These are phyloP conservation scores for Periconia digitata DNA, from an alignment of 2,329 filamentous ascomycete species.

Conservation along the genomic window DNA sequence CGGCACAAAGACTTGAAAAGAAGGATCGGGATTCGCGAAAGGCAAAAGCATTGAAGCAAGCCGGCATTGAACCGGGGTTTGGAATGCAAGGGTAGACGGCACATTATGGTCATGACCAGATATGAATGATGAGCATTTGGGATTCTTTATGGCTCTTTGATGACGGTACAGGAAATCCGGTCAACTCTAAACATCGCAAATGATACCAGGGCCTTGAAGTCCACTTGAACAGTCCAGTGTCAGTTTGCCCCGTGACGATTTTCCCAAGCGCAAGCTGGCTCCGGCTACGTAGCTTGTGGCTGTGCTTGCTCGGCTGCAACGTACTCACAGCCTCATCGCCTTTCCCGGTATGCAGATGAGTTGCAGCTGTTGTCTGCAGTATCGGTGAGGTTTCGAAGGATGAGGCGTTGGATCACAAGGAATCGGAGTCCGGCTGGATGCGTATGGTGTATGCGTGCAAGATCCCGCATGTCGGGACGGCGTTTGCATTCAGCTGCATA, in stretches of 20 bases:
- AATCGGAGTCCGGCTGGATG: background rate
- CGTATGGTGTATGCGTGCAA: background rate
- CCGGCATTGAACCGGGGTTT: slow-evolving; percentile 64
- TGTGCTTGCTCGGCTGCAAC: no score
- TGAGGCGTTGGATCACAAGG: background rate
- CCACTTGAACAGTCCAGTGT: slow-evolving; percentile 7
- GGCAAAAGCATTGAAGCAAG: slow-evolving; percentile 63
- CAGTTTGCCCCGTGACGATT: background rate
- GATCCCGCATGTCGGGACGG: background rate
- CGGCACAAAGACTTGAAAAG: slow-evolving; percentile 72
- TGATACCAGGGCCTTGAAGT: slow-evolving; percentile 19
- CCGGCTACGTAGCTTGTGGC: no score
- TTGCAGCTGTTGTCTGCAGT: no score
- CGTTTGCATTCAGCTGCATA: background rate
- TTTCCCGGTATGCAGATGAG: no score
- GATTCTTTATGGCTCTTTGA: background rate
- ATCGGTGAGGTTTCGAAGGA: no score
- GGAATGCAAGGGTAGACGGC: slow-evolving; percentile 72
- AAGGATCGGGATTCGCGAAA: slow-evolving; percentile 55
- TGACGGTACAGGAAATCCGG: slow-evolving; percentile 10
- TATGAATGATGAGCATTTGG: slow-evolving; percentile 4
- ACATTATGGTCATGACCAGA: slow-evolving; percentile 2
- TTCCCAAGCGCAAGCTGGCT: no score
- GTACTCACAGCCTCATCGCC: no score
- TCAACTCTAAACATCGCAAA: slow-evolving; percentile 15